A percentile compares a stretch with the other conserved stretches of the same genome.
Conservation (phyloP, 176 grass and related monocot species). For the Rhynchospora tenuis region DNA sequence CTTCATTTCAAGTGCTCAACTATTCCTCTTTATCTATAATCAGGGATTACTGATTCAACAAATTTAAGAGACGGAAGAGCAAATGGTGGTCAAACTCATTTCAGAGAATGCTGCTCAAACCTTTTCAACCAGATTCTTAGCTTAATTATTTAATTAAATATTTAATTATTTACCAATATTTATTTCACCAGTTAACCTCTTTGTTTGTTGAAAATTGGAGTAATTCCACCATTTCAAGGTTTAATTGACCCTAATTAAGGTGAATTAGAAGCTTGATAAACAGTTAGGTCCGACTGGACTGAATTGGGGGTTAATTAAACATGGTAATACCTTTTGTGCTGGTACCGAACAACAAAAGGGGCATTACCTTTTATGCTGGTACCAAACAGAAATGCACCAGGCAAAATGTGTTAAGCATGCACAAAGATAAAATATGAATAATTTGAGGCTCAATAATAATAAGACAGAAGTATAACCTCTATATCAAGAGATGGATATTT, state of each 20-base stretch:
- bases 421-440: background rate
- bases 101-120: no score
- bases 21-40: no score
- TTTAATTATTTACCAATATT: background rate
- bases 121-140: no score
- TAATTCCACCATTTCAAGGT: background rate
- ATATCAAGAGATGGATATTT: slow-evolving; percentile 95
- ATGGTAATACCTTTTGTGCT: no score
- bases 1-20: no score
- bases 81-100: no score
- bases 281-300: no score
- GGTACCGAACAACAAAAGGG: no score
- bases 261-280: background rate
- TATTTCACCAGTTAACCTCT: background rate
- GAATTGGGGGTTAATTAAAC: no score
- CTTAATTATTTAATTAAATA: no score
- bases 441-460: background rate
- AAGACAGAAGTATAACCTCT: slow-evolving; percentile 40
- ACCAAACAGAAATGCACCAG: background rate
- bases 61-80: no score
- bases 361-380: background rate
- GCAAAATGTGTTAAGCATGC: background rate
- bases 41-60: no score
- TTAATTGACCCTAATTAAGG: background rate
- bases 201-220: background rate